A percentile compares a stretch with the other conserved stretches of the same genome.
Conservation (phyloP, 331 rosid genomes). For the Prunus yedoensis region DNA sequence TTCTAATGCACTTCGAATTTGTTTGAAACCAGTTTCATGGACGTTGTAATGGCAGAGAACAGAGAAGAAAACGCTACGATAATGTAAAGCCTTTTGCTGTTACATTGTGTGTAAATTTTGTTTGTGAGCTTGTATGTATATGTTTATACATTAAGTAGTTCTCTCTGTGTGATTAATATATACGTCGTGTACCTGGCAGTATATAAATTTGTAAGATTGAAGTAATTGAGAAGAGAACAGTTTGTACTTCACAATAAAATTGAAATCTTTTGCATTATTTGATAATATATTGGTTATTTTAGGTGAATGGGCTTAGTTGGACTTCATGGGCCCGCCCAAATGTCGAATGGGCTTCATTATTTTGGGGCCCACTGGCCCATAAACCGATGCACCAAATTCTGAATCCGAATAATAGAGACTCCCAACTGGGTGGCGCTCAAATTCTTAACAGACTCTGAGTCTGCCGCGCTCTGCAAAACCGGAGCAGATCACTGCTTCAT, state of each 20-base stretch:
- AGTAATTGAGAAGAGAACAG: background rate
- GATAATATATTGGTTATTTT: background rate
- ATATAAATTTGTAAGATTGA: background rate
- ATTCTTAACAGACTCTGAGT: background rate
- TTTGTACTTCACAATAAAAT: background rate
- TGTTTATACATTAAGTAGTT: background rate
- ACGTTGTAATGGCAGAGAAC: background rate
- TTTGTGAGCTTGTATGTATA: background rate
- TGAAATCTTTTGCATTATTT: background rate
- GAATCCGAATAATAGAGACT: background rate
- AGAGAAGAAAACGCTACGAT: background rate
- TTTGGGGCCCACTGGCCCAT: background rate
- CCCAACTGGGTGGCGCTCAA: background rate
- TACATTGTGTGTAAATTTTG: background rate
- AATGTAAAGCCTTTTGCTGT: background rate
- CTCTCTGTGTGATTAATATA: background rate
- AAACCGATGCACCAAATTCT: background rate
- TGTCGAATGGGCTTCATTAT: background rate
- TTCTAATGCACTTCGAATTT: too few species aligned
- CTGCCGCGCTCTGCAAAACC: conserved; percentile 14
- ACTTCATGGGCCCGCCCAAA: background rate
- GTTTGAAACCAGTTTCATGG: conserved; percentile 18
- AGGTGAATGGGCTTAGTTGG: background rate
- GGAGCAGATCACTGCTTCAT: background rate
- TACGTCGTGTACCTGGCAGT: background rate